These are phyloP conservation scores for Terfezia boudieri DNA, from an alignment of 495 filamentous ascomycete species.

Conservation along the genomic window DNA sequence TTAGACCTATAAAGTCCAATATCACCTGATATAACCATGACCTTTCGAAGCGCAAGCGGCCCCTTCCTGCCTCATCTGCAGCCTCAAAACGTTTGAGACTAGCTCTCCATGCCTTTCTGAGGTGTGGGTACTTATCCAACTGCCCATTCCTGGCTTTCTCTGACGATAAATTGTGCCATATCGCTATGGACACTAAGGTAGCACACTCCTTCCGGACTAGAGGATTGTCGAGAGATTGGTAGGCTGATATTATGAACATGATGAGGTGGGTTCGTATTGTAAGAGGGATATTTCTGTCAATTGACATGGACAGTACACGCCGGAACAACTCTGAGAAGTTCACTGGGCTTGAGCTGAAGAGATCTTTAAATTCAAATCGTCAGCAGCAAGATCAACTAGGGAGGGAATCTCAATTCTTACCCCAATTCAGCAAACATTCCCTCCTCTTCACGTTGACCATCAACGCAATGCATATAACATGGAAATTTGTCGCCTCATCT, in stretches of 20 bases:
- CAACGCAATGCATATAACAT: slow-evolving; percentile 64
- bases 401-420: slow-evolving; percentile 22
- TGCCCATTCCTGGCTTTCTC: slow-evolving; percentile 38
- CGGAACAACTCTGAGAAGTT: slow-evolving; percentile 84
- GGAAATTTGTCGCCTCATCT: slow-evolving; percentile 73
- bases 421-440: slow-evolving; percentile 74
- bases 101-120: slow-evolving; percentile 82
- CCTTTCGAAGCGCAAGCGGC: slow-evolving; percentile 70
- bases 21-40: slow-evolving; percentile 80
- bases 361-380: slow-evolving; percentile 25
- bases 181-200: slow-evolving; percentile 76
- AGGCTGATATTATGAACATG: slow-evolving; percentile 70
- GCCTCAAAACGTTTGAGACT: slow-evolving; percentile 67
- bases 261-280: slow-evolving; percentile 57
- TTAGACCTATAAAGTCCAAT: slow-evolving; percentile 53
- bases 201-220: slow-evolving; percentile 90
- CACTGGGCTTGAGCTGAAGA: slow-evolving; percentile 52
- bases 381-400: slow-evolving; percentile 3
- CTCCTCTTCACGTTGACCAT: slow-evolving; percentile 73
- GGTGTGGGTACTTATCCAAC: slow-evolving; percentile 42
- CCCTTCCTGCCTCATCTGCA: slow-evolving; percentile 56
- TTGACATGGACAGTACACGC: slow-evolving; percentile 67
- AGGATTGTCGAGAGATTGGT: slow-evolving; percentile 77
- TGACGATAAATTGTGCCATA: slow-evolving; percentile 80
- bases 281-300: slow-evolving; percentile 52